phyloP scores from a whole-genome alignment of 2,329 filamentous ascomycete genomes.

The Cytospora piceae region DNA sequence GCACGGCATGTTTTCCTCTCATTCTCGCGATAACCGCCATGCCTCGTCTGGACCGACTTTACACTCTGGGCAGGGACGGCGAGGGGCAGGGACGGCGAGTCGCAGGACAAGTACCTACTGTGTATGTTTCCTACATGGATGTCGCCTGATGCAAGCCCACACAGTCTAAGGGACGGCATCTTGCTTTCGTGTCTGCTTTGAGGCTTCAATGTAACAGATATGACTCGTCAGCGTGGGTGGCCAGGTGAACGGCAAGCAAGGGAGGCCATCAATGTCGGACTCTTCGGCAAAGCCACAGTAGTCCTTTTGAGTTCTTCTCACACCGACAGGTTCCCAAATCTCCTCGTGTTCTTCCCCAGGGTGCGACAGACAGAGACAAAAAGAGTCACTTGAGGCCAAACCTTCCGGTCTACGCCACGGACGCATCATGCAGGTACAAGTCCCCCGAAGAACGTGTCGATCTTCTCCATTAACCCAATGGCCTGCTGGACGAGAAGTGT shows the following conservation, averaged over 20 bases:
- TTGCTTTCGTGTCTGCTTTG: slow-evolving; percentile 12
- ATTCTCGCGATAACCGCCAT: slow-evolving; percentile 14
- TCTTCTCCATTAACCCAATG: slow-evolving; percentile 14
- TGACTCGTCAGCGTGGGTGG: slow-evolving; percentile 22
- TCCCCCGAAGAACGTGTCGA: slow-evolving; percentile 14
- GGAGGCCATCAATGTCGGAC: not conserved
- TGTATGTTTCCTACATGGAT: not conserved
- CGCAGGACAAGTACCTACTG: not conserved
- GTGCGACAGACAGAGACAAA: slow-evolving; percentile 20
- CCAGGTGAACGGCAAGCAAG: slow-evolving; percentile 10
- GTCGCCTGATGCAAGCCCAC: slow-evolving; percentile 13
- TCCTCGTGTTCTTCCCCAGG: not conserved
- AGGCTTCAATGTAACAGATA: slow-evolving; percentile 9
- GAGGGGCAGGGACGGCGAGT: slow-evolving; percentile 4
- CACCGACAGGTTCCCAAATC: not conserved
- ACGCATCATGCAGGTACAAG: slow-evolving; percentile 32
- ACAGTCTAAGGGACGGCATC: not conserved
- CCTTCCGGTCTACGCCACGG: slow-evolving; percentile 15
- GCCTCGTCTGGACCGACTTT: not conserved
- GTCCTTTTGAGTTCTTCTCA: slow-evolving; percentile 7
- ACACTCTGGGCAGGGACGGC: slow-evolving; percentile 1
- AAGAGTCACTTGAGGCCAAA: slow-evolving; percentile 24
- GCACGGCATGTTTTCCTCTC: not conserved
- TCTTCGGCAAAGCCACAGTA: slow-evolving; percentile 6
- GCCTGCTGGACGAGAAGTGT: slow-evolving; percentile 12